Conservation (phyloP, 2,329 filamentous ascomycete genomes). For the Ophiostoma fasciatum region DNA sequence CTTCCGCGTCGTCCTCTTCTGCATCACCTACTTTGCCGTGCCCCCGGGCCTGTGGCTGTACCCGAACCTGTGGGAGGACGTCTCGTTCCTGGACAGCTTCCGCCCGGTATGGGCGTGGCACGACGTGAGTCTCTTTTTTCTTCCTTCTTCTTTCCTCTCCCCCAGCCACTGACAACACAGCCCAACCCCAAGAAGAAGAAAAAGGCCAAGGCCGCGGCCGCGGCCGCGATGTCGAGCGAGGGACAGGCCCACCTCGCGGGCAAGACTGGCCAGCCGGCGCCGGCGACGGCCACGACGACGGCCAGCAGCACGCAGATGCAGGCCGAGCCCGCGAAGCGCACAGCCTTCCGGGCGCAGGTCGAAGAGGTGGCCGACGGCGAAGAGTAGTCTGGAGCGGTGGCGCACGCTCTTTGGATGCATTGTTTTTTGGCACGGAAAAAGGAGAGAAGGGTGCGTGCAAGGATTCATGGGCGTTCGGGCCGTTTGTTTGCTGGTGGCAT, state of each 20-base stretch:
- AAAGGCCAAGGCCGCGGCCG: conserved; percentile 26
- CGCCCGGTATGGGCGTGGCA: conserved; percentile 96
- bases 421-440: too few relatives aligned
- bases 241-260: conserved; percentile 33
- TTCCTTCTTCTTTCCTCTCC: neutral
- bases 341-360: conserved; percentile 19
- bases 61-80: conserved; percentile 95
- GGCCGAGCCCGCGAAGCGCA: conserved; percentile 23
- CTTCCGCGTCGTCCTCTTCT: conserved; percentile 88
- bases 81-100: conserved; percentile 97
- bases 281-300: conserved; percentile 40
- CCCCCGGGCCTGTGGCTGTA: conserved; percentile 94
- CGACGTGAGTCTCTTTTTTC: conserved; percentile 47
- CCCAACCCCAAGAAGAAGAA: conserved; percentile 42
- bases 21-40: conserved; percentile 71
- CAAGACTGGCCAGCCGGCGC: conserved; percentile 36
- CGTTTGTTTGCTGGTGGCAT: too few relatives aligned
- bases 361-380: conserved; percentile 23
- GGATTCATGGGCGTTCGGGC: too few relatives aligned
- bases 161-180: conserved; percentile 9
- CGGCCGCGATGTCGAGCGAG: conserved; percentile 17
- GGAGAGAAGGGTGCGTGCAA: too few relatives aligned
- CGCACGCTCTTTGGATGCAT: too few relatives aligned
- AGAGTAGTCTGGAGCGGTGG: neutral
- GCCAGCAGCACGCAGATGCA: conserved; percentile 40